Evolutionary conservation across 352 stramenopile genomes (phyloP).

Genomic region (Pythium rishiriense): DNA sequence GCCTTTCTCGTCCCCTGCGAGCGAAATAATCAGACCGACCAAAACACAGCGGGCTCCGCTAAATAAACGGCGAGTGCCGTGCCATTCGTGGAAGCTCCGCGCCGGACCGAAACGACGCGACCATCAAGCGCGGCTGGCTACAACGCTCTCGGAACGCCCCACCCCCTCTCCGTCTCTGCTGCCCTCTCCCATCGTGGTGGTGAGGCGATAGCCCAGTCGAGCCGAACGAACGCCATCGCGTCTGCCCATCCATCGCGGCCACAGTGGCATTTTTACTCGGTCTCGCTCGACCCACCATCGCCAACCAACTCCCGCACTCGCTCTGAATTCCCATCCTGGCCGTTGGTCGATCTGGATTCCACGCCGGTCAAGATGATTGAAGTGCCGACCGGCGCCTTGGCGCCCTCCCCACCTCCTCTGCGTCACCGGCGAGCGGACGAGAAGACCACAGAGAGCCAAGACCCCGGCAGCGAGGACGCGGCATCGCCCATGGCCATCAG

Average conservation of each 20-base stretch:
- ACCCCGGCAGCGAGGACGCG: too few species aligned
- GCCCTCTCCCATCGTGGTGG: not conserved
- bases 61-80: not conserved
- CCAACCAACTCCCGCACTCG: not conserved
- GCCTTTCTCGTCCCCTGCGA: not conserved
- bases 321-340: too few species aligned
- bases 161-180: not conserved
- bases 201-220: too few species aligned
- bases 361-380: too few species aligned
- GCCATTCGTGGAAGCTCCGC: not conserved
- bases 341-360: too few species aligned
- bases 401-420: not conserved
- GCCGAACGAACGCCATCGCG: too few species aligned
- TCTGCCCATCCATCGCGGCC: not conserved
- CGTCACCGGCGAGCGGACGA: not conserved
- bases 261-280: not conserved
- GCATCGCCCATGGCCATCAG: constrained; percentile 33
- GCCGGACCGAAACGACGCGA: not conserved
- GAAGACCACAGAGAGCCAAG: too few species aligned
- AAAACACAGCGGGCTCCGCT: not conserved
- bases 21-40: too few species aligned
- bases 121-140: too few species aligned
- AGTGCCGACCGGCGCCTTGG: not conserved
- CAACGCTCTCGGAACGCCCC: not conserved
- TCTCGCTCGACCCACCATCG: not conserved